Evolutionary conservation across 805 yeast genomes (phyloP).

Genomic region (Wickerhamomyces sydowiorum): DNA sequence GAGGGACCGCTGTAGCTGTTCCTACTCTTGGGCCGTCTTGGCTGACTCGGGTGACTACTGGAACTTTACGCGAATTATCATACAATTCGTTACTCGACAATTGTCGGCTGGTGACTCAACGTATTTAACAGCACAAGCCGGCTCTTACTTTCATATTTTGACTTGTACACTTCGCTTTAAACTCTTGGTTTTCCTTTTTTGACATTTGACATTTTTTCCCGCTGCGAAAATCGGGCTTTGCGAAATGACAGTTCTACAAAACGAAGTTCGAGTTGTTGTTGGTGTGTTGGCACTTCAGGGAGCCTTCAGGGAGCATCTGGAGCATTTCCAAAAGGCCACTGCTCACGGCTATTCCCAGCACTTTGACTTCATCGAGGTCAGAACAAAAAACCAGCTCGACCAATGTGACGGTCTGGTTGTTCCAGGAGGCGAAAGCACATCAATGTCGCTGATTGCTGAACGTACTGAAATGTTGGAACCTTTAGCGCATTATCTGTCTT

Average conservation of each 20-base stretch:
- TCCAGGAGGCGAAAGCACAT: conserved; percentile 67
- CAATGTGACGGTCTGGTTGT: conserved; percentile 55
- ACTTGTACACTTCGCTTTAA: too few species aligned
- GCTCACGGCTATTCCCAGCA: conserved; percentile 21
- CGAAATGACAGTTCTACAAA: not conserved
- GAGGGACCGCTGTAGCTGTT: too few species aligned
- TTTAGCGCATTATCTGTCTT: conserved; percentile 42
- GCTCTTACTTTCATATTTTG: too few species aligned
- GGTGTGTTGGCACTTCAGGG: conserved; percentile 82
- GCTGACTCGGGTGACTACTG: not conserved
- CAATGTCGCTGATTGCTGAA: conserved; percentile 68
- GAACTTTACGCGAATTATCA: not conserved
- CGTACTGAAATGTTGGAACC: conserved; percentile 54
- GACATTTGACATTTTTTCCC: too few species aligned
- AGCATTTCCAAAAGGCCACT: conserved; percentile 37
- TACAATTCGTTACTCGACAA: too few species aligned
- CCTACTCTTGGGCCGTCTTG: too few species aligned
- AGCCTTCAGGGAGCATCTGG: conserved; percentile 66
- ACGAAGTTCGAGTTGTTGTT: conserved; percentile 29
- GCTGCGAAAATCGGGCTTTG: not conserved
- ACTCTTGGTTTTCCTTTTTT: too few species aligned
- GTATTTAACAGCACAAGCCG: too few species aligned
- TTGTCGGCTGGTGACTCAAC: too few species aligned
- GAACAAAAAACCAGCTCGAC: conserved; percentile 43
- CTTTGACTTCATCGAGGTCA: conserved; percentile 40